Evolutionary conservation across 2,329 filamentous ascomycete genomes (phyloP).

Genomic region (Sporothrix curviconia): DNA sequence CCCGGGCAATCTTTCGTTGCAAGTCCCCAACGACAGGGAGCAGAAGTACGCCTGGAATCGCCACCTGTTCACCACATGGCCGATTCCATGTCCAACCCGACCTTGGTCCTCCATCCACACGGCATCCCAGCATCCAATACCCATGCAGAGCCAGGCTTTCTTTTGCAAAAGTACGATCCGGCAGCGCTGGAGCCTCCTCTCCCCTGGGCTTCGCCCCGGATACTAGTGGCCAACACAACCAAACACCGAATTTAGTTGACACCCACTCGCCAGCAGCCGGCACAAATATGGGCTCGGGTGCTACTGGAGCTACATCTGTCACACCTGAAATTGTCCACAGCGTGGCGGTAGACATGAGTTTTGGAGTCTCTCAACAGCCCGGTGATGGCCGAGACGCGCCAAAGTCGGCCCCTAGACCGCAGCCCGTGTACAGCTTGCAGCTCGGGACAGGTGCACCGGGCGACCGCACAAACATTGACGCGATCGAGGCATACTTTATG

Average conservation of each 20-base stretch:
- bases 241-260: neutral
- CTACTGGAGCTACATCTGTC: neutral
- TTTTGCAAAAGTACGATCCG: neutral
- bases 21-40: conserved; percentile 41
- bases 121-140: neutral
- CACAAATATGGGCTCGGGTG: neutral
- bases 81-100: conserved; percentile 21
- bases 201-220: neutral
- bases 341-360: neutral
- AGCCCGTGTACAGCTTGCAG: neutral
- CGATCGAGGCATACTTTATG: conserved; percentile 49
- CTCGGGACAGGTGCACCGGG: conserved; percentile 22
- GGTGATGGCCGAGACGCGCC: neutral
- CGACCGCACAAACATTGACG: conserved; percentile 51
- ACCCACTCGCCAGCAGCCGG: neutral
- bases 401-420: neutral
- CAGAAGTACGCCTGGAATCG: conserved; percentile 28
- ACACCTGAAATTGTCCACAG: neutral
- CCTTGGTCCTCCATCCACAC: neutral
- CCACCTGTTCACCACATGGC: conserved; percentile 20
- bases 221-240: neutral
- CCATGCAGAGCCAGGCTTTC: neutral
- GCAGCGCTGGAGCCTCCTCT: neutral
- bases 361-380: neutral
- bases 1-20: conserved; percentile 51